These are phyloP conservation scores for Pulicaria dysenterica DNA, from an alignment of 129 eudicot genomes.

Conservation along the genomic window DNA sequence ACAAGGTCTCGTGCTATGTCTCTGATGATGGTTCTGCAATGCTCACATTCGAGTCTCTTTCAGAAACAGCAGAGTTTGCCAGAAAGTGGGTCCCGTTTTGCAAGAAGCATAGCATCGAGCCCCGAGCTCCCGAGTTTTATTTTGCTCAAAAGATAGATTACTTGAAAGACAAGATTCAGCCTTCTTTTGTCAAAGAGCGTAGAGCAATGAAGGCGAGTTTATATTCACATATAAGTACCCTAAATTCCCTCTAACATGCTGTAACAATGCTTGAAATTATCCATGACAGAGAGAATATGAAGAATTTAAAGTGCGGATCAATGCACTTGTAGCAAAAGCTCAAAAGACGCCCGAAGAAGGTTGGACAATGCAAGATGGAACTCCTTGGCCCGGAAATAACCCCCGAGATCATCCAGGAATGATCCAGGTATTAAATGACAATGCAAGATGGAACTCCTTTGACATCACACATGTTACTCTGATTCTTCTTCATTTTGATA, in stretches of 20 bases:
- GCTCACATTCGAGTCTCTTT: slow-evolving; percentile 52
- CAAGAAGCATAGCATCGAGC: slow-evolving; percentile 81
- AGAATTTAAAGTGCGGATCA: slow-evolving; percentile 74
- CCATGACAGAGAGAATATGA: slow-evolving; percentile 72
- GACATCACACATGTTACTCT: no score
- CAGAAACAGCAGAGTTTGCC: slow-evolving; percentile 54
- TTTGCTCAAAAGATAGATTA: slow-evolving; percentile 90
- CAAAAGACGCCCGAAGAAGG: slow-evolving; percentile 94
- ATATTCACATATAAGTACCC: not conserved
- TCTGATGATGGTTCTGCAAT: slow-evolving; percentile 58
- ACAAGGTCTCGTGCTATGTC: slow-evolving; percentile 73
- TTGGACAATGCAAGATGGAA: slow-evolving; percentile 96
- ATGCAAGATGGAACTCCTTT: no score
- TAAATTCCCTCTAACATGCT: not conserved
- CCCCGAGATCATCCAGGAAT: slow-evolving; percentile 92
- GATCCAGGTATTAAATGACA: slow-evolving; percentile 64
- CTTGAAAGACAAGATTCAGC: slow-evolving; percentile 84
- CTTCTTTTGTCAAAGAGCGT: slow-evolving; percentile 89
- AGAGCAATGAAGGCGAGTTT: slow-evolving; percentile 78
- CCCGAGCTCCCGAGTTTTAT: slow-evolving; percentile 90
- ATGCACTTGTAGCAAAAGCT: slow-evolving; percentile 75
- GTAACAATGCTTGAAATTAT: not conserved
- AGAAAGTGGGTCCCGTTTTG: slow-evolving; percentile 84
- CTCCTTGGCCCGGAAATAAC: slow-evolving; percentile 92
- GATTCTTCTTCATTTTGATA: no score